Evolutionary conservation across 2,329 filamentous ascomycete genomes (phyloP), one percentile per base, ranked within the genome.

Genomic region (Aspergillus puulaauensis): DNA sequence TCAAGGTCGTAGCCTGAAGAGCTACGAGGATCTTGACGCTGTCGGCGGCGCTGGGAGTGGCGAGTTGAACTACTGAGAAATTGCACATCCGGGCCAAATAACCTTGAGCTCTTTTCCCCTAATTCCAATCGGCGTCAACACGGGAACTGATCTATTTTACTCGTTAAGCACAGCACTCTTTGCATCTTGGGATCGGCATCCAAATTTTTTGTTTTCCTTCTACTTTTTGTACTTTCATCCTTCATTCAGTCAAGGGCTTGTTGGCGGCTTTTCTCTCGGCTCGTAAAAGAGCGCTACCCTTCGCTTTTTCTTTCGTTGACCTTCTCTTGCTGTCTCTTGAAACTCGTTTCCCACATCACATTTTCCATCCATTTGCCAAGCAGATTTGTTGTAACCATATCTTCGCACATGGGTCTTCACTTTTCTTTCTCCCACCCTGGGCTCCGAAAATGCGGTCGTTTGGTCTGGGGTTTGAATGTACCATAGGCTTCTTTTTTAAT

Each of bases 11-110:
- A 96, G 90, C 60, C 79, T 99, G 64, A 96, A 96, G 83, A 97
- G 91, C 74, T 99, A 99, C 72, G 96, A 99, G 75, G 95, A 99
- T 72, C 80, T 99, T 23, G 95, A 99, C 77, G 93, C 96, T 46
- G 88, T 89, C 57, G 86, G 86, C 39, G 86, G 87, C 14, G 82
- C 84, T 37, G 90, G 88, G 41, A 86, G 88, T 41, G 90, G 90
- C 27, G 93, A 97, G 77, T 79, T 98, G 68, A 96, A 98, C 76
- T 98, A 98, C 72, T 98, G 83, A 57, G 45, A 19, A 17, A 48
- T 48, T 37, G 35, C 35, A 37, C 35, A 48, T 23, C 5, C n/a
- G 19, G 40, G 21, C 27, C 31, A n/a, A 27, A 14, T n/a, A 14
- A 41, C 14, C 50, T 24, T 24, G 9, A 55, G 31, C 33, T 54